Base-by-base conservation (phyloP, 2,329 filamentous ascomycete species). In the Ophiostoma perfectum region DNA sequence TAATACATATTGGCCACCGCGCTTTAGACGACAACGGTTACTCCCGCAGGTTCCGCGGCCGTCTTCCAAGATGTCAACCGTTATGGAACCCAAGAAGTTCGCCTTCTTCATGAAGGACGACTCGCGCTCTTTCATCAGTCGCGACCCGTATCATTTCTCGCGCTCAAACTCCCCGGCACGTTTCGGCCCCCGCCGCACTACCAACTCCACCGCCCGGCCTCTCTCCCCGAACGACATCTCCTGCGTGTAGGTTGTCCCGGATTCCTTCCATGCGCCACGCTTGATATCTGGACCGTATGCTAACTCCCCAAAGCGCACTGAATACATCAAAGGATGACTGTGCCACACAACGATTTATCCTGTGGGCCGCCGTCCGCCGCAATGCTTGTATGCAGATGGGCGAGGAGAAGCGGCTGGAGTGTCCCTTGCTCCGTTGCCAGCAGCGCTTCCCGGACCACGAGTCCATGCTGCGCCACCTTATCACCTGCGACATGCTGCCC, bases 301-400 rank as follows among this genome's bases (percentile, higher is more conserved):
- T 67, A 64, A 67, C 66, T 64, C 65, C 66, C 41, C 39, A 64
- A 41, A 36, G 14, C 27, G 27, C 63, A 9, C 41, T 45, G 11
- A 42, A 64, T 14, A 80, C 79, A 36, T 75, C 78, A 11, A 78
- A 76, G 42, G 80, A 84, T 70, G 82, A 84, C 72, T 85, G 84
- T 73, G 81, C 81, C 27, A 78, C 82, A 62, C 80, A 85, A 72
- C 78, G 81, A 69, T 86, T 86, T 75, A 81, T 86, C 72, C 82
- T 83, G 66, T 86, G 84, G 84, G 81, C 80, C 45, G 84, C 84
- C 63, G 78, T 85, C 71, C 82, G 83, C 74, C 82, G 83, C 72
- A 86, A 85, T 75, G 78, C 77, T 42, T 83, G 79, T 67, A 70
- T 75, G 58, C 80, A 78, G 67, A 83, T 85, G 78, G 80, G 79